Percentiles rank a stretch among this genome's conserved stretches.
These are phyloP conservation scores for Echites panduratus DNA, from an alignment of 257 asterid species.

Conservation along the genomic window DNA sequence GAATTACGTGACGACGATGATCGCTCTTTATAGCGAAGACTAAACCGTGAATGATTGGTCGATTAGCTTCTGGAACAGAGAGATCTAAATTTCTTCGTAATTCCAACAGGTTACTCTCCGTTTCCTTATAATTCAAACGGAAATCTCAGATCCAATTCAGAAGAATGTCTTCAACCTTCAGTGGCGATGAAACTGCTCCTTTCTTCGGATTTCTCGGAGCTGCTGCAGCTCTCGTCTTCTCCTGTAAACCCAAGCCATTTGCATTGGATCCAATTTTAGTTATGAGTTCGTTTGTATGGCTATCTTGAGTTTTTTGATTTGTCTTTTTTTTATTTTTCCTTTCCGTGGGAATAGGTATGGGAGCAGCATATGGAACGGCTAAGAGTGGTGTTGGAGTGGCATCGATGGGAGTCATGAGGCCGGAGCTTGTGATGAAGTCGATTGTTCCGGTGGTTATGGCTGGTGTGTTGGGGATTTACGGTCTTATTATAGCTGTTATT, in stretches of 20 bases:
- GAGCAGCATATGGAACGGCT: slow-evolving; percentile 82
- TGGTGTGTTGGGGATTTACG: slow-evolving; percentile 84
- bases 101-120: background rate
- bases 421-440: slow-evolving; percentile 82
- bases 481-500: slow-evolving; percentile 77
- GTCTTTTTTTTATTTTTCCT: background rate
- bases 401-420: slow-evolving; percentile 88
- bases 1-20: background rate
- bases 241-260: slow-evolving; percentile 13
- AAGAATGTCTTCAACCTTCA: slow-evolving; percentile 24
- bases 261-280: background rate
- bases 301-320: background rate
- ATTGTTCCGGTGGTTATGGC: slow-evolving; percentile 90
- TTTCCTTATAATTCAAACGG: background rate
- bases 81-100: background rate
- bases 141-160: slow-evolving; percentile 8
- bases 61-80: background rate
- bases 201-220: slow-evolving; percentile 37
- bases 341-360: slow-evolving; percentile 46
- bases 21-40: background rate
- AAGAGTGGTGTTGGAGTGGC: slow-evolving; percentile 90
- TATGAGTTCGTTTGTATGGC: too few species aligned
- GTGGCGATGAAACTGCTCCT: slow-evolving; percentile 38
- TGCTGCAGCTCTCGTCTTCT: slow-evolving; percentile 34
- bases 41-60: background rate